phyloP scores from a whole-genome alignment of 768 basidiomycete species.

The Phlebiopsis gigantea region DNA sequence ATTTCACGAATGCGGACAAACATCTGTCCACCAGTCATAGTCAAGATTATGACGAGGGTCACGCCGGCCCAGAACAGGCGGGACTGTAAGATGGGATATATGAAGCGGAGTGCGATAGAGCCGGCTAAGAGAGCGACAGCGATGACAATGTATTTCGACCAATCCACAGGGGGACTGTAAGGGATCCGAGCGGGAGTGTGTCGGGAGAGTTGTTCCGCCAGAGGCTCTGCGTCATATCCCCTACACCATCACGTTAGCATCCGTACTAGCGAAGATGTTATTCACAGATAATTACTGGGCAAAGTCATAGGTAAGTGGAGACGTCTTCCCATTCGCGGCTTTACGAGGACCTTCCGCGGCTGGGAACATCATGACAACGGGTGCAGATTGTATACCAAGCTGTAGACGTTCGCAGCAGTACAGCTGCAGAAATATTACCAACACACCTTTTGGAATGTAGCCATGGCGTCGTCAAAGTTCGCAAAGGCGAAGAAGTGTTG shows the following conservation, averaged over 20 bases:
- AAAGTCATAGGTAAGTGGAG: constrained; percentile 73
- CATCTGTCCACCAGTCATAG: constrained; percentile 96
- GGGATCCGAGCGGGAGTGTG: constrained; percentile 80
- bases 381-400: constrained; percentile 82
- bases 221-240: constrained; percentile 73
- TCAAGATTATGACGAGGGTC: constrained; percentile 55
- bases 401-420: constrained; percentile 26
- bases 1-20: constrained; percentile 86
- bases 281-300: constrained; percentile 45
- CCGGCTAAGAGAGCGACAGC: constrained; percentile 35
- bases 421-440: neutral
- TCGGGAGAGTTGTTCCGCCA: constrained; percentile 69
- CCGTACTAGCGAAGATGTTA: neutral
- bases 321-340: constrained; percentile 48
- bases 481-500: constrained; percentile 89
- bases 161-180: constrained; percentile 75
- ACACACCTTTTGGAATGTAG: constrained; percentile 75
- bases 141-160: constrained; percentile 48
- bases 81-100: constrained; percentile 58
- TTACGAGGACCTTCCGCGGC: constrained; percentile 66
- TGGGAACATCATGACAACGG: constrained; percentile 73
- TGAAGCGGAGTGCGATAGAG: constrained; percentile 47
- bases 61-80: constrained; percentile 76
- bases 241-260: constrained; percentile 34
- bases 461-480: constrained; percentile 77